Conservation (phyloP, 2,329 filamentous ascomycete genomes). For the Fusarium pseudoanthophilum region DNA sequence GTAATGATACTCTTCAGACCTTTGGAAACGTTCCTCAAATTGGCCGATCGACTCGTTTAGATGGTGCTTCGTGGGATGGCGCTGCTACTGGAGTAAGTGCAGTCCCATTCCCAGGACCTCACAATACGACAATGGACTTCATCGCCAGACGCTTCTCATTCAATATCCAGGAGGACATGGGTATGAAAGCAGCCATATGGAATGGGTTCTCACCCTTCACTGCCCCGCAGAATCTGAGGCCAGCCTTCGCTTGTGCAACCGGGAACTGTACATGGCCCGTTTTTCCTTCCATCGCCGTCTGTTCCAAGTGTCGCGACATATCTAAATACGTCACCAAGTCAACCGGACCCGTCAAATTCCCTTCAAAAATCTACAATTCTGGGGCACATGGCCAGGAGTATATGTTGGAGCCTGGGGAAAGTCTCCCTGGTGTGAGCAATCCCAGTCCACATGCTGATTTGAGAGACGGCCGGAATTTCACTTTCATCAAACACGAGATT, state of each 20-base stretch:
- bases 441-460: background rate
- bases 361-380: background rate
- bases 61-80: background rate
- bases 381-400: background rate
- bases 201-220: slow-evolving; percentile 3
- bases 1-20: fast-evolving
- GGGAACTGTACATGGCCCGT: slow-evolving; percentile 24
- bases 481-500: background rate
- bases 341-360: background rate
- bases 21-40: background rate
- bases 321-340: background rate
- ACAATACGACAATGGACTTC: background rate
- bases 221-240: background rate
- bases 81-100: fast-evolving
- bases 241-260: slow-evolving; percentile 1
- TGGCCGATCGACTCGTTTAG: background rate
- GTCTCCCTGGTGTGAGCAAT: slow-evolving; percentile 6
- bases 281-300: slow-evolving; percentile 5
- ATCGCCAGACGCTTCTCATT: background rate
- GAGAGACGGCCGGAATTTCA: background rate
- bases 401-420: background rate
- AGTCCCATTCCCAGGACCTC: background rate
- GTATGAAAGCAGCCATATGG: slow-evolving; percentile 17
- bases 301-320: slow-evolving; percentile 10
- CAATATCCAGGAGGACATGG: background rate